phyloP scores from a whole-genome alignment of 345 rosid genomes.

The Arabidopsis thaliana region TAIR10.1 NC_003075.7:17580001-17580500 shows the following conservation, averaged over 20 bases:
- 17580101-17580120: no score
- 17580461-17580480: conserved; percentile 94
- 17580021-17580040: conserved; percentile 79
- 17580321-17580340: not conserved
- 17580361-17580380: conserved; percentile 32
- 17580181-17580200: conserved; percentile 57
- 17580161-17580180: not conserved
- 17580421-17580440: conserved; percentile 80
- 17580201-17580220: conserved; percentile 99
- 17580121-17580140: no score
- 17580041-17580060: conserved; percentile 54
- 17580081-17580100: no score
- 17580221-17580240: conserved; percentile 88
- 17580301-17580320: conserved; percentile 29
- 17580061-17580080: conserved; percentile 1
- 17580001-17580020: conserved; percentile 73
- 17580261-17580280: conserved; percentile 76
- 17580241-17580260: conserved; percentile 84
- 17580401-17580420: conserved; percentile 89
- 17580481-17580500: conserved; percentile 85
- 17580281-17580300: conserved; percentile 95
- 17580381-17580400: conserved; percentile 82
- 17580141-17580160: not conserved
- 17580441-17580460: conserved; percentile 80
- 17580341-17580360: not conserved